phyloP scores from a whole-genome alignment of 1,139 yeast species.

The Meyerozyma athensensis region DNA sequence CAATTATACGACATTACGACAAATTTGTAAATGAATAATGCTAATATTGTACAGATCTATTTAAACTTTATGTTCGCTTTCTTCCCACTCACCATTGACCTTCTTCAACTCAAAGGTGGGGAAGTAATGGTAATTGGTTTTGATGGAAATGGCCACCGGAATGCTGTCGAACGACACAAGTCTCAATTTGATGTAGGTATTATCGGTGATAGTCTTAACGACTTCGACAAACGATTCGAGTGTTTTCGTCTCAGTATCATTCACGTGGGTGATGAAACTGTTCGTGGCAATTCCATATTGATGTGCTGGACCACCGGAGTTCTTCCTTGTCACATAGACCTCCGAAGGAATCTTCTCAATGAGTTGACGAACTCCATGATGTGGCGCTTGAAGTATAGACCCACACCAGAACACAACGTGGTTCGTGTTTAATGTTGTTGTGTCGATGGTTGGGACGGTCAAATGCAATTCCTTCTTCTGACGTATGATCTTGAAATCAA shows the following conservation, averaged over 20 bases:
- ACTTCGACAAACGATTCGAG: conserved; percentile 60
- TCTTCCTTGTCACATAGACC: conserved; percentile 70
- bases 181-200: conserved; percentile 75
- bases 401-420: conserved; percentile 81
- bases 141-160: conserved; percentile 79
- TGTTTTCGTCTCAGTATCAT: conserved; percentile 68
- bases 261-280: conserved; percentile 84
- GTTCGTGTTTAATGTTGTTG: conserved; percentile 56
- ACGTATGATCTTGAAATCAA: conserved; percentile 56
- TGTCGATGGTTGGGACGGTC: conserved; percentile 57
- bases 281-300: conserved; percentile 79
- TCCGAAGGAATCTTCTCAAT: conserved; percentile 76
- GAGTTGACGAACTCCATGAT: conserved; percentile 53
- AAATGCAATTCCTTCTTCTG: conserved; percentile 52
- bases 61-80: conserved; percentile 24
- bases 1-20: neutral
- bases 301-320: conserved; percentile 80
- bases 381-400: conserved; percentile 54
- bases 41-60: neutral
- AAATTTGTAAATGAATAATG: neutral
- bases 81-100: conserved; percentile 50
- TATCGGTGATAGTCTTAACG: conserved; percentile 66
- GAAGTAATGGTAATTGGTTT: conserved; percentile 87
- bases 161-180: conserved; percentile 80
- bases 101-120: conserved; percentile 70